Base-by-base conservation (phyloP, 192 early-diverging fungal species). In the Backusella mclennaniae region DNA sequence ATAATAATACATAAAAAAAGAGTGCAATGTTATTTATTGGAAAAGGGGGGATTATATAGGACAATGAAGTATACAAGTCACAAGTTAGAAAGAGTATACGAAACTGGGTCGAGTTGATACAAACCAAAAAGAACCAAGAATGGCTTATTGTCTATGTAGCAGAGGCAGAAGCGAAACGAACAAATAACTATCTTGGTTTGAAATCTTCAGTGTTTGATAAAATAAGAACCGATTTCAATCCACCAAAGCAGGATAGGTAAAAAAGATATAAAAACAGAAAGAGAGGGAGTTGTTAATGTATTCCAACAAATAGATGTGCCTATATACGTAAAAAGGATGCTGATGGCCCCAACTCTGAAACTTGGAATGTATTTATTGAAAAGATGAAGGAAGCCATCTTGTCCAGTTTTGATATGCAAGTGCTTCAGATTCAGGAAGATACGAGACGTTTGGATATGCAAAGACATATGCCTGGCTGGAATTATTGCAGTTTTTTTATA, bases 401-500 rank as follows among this genome's bases (percentile, higher is more conserved):
- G 1, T 79, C 84, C 3, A 91, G 91, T 33, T 93, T 97, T 69
- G 92, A 92, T 75, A 86, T 87, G 73, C 91, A 94, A 23, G 90
- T 99, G 11, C 69, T 88, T 71, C 93, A 92, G 53, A 93, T 93
- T 72, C 95, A 98, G 76, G 96, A 92, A 44, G 96, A 98, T 82
- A 96, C 95, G 23, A 84, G 95, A 7, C 86, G 94, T 26, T 76
- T 98, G 59, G 98, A 99, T 66, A 89, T 93, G 35, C 96, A 98
- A 80, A 84, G 98, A 63, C 87, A 96, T 71, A 89, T 99, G 84
- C 97, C 97, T 6, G 98, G 98, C 0, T 99, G 98, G 98, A 99
- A 99, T 82, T 99, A 98, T 83, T 99, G 97, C 82, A 92, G 89
- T 63, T 98, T 96, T 81, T 99, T 99, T 80, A 90, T 98, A 56